A percentile compares a stretch with the other conserved stretches of the same genome.
phyloP scores from a whole-genome alignment of 1,139 yeast genomes.

The Suhomyces anneliseae region DNA sequence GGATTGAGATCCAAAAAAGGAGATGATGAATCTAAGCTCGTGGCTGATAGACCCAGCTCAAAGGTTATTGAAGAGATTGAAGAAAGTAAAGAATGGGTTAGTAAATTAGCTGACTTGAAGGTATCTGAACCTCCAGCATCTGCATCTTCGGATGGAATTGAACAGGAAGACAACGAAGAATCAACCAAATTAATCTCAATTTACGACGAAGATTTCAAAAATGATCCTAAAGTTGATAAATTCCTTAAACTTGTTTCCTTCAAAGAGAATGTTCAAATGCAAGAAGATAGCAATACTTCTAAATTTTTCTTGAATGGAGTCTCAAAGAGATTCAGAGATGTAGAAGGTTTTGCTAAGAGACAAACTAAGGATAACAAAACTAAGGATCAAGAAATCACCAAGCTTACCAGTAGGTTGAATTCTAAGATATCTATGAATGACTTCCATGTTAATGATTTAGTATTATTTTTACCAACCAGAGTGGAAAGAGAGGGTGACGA shows the following conservation, averaged over 20 bases:
- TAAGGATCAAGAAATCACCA: conserved; percentile 45
- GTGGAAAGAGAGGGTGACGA: conserved; percentile 31
- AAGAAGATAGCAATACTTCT: conserved; percentile 23
- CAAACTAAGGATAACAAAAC: conserved; percentile 72
- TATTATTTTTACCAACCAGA: conserved; percentile 77
- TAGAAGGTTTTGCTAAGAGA: conserved; percentile 87
- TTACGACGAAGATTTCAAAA: conserved; percentile 21
- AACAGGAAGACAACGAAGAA: conserved; percentile 17
- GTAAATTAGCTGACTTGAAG: conserved; percentile 22
- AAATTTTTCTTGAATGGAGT: conserved; percentile 62
- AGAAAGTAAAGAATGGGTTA: conserved; percentile 29
- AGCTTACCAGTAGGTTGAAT: conserved; percentile 34
- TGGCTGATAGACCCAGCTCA: conserved; percentile 27
- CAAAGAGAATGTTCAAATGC: conserved; percentile 37
- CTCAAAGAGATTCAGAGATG: conserved; percentile 78
- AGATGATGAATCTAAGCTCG: conserved; percentile 23
- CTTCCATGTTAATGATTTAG: conserved; percentile 73
- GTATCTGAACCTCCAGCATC: conserved; percentile 3
- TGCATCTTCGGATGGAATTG: conserved; percentile 6
- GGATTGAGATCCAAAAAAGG: conserved; percentile 54
- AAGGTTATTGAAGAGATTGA: conserved; percentile 32
- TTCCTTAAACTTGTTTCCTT: conserved; percentile 31
- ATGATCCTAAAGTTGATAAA: conserved; percentile 24
- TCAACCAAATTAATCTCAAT: conserved; percentile 20
- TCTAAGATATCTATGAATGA: conserved; percentile 64